A percentile compares a stretch with the other conserved stretches of the same genome.
These are phyloP conservation scores for Aspergillus intermedius DNA, from an alignment of 2,329 filamentous ascomycete species.

Conservation along the genomic window DNA sequence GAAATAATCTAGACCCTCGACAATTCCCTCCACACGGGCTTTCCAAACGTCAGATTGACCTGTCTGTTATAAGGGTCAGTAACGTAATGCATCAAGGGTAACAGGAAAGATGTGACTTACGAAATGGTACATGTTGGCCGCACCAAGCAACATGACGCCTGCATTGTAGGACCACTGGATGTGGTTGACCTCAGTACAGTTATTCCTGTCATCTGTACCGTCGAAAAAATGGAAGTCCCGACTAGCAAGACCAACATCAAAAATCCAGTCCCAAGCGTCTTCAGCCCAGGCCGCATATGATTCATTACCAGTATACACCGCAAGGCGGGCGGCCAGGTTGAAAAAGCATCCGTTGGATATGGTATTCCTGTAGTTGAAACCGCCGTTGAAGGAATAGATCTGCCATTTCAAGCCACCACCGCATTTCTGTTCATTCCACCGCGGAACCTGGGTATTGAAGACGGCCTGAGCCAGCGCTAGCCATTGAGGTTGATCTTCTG, in stretches of 20 bases:
- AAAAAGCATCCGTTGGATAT: slow-evolving; percentile 12
- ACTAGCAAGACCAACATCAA: slow-evolving; percentile 41
- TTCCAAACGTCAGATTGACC: slow-evolving; percentile 45
- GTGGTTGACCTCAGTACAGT: slow-evolving; percentile 45
- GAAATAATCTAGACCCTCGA: slow-evolving; percentile 48
- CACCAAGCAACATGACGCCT: slow-evolving; percentile 46
- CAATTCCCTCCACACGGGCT: slow-evolving; percentile 45
- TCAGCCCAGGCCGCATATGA: slow-evolving; percentile 54
- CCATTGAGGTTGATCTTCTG: slow-evolving; percentile 59
- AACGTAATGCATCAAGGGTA: neutral
- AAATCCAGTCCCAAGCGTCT: slow-evolving; percentile 53
- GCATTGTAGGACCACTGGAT: slow-evolving; percentile 51
- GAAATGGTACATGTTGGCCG: slow-evolving; percentile 49
- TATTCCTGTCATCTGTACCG: slow-evolving; percentile 42
- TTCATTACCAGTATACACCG: slow-evolving; percentile 9
- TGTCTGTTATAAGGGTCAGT: slow-evolving; percentile 15
- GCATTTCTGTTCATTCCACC: slow-evolving; percentile 63
- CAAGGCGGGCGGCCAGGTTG: slow-evolving; percentile 9
- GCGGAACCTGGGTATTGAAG: slow-evolving; percentile 64
- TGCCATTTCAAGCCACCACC: slow-evolving; percentile 54
- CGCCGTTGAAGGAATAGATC: slow-evolving; percentile 8
- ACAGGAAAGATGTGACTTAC: slow-evolving; percentile 20
- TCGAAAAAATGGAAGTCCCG: slow-evolving; percentile 46
- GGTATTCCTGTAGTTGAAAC: slow-evolving; percentile 10
- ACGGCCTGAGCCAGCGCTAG: slow-evolving; percentile 66